Conservation (phyloP, 352 stramenopile species). For the Sclerospora graminicola region DNA sequence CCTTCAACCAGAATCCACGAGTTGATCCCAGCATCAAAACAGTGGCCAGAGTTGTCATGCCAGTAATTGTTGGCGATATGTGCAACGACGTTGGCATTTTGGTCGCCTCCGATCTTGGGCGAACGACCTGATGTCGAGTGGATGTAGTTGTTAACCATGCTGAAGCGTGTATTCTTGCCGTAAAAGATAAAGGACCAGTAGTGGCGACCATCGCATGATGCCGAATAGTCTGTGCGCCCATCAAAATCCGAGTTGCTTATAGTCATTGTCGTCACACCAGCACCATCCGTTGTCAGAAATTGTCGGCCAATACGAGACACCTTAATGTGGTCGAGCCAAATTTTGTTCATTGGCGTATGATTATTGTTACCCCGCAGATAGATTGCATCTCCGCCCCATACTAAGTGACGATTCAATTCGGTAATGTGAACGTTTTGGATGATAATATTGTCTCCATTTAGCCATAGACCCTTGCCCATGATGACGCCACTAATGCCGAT, state of each 20-base stretch:
- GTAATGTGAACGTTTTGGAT: no score
- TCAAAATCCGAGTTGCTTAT: slow-evolving; percentile 21
- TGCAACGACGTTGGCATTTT: slow-evolving; percentile 5
- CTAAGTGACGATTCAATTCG: no score
- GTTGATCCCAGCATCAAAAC: slow-evolving; percentile 8
- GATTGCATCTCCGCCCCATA: slow-evolving; percentile 17
- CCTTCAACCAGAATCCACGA: slow-evolving; percentile 17
- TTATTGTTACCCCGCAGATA: slow-evolving; percentile 3
- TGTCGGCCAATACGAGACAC: slow-evolving; percentile 22
- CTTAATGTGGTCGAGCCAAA: slow-evolving; percentile 29
- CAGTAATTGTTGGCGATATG: no score
- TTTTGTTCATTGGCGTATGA: slow-evolving; percentile 4
- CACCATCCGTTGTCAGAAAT: slow-evolving; percentile 20
- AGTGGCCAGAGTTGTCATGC: slow-evolving; percentile 18
- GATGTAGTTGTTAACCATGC: no score
- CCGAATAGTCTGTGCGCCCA: slow-evolving; percentile 1
- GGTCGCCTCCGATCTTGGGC: slow-evolving; percentile 20
- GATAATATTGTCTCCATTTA: slow-evolving; percentile 20
- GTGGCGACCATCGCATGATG: slow-evolving; percentile 18
- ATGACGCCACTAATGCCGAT: slow-evolving; percentile 19
- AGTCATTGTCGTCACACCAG: slow-evolving; percentile 4
- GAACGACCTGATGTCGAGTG: no score
- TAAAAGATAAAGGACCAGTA: slow-evolving; percentile 25
- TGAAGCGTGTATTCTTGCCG: slow-evolving; percentile 15
- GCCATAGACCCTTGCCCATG: slow-evolving; percentile 19